Conservation (phyloP, 1,139 yeast species). For the Suzukiozyma palmioleophila region DNA sequence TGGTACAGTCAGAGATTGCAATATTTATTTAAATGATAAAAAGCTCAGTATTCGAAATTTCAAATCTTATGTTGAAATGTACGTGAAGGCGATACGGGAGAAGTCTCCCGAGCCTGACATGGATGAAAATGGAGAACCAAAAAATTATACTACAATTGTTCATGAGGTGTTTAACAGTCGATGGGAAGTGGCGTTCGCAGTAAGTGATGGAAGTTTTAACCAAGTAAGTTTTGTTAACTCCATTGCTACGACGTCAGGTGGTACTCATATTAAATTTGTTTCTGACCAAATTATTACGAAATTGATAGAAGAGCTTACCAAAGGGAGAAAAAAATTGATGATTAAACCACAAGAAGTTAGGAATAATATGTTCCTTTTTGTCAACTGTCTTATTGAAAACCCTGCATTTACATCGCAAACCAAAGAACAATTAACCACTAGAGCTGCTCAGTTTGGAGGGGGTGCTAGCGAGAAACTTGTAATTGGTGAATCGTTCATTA, state of each 20-base stretch:
- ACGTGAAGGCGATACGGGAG: slow-evolving; percentile 62
- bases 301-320: slow-evolving; percentile 56
- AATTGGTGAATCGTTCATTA: slow-evolving; percentile 72
- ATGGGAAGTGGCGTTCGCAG: slow-evolving; percentile 96
- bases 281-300: slow-evolving; percentile 81
- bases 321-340: slow-evolving; percentile 65
- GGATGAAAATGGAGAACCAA: slow-evolving; percentile 20
- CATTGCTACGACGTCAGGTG: slow-evolving; percentile 96
- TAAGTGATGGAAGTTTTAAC: slow-evolving; percentile 82
- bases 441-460: slow-evolving; percentile 85
- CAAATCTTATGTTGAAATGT: slow-evolving; percentile 86
- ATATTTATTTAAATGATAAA: slow-evolving; percentile 74
- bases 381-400: slow-evolving; percentile 90
- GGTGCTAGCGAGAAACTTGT: slow-evolving; percentile 53
- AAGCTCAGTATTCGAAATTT: slow-evolving; percentile 67
- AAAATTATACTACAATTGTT: slow-evolving; percentile 53
- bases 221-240: slow-evolving; percentile 97
- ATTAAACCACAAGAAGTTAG: slow-evolving; percentile 86
- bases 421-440: slow-evolving; percentile 90
- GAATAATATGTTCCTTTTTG: slow-evolving; percentile 84
- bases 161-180: slow-evolving; percentile 69
- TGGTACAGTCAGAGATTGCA: slow-evolving; percentile 88
- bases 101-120: slow-evolving; percentile 26
- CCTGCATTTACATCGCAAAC: slow-evolving; percentile 98
- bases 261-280: slow-evolving; percentile 87